Evolutionary conservation across 805 yeast genomes (phyloP), one percentile per base, ranked within the genome.

Genomic region (Kregervanrija delftensis): DNA sequence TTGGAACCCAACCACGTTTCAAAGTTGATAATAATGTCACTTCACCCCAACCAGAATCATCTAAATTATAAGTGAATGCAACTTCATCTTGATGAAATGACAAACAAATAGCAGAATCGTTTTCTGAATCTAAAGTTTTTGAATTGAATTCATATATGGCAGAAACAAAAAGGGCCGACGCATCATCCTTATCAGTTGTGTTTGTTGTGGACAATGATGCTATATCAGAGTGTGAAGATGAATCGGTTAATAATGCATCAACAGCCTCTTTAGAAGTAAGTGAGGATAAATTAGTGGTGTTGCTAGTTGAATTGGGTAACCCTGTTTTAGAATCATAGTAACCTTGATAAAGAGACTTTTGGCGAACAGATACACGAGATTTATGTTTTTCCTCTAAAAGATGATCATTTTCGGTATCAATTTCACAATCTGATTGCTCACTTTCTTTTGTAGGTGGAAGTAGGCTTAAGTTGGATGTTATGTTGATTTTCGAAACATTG

Each of bases 31-130:
- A 63, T 34, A 84, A 57, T 0, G 90, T 85, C 2, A 85, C 93
- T 60, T 86, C 95, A 48, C 90, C 91, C 95, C 95, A 86, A 0
- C 93, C 95, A 15, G 88, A 80, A 44, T 81, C 82, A 59, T 85
- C 93, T 16, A 84, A 76, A 8, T 85, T 76, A 55, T 84, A 89
- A 4, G 86, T 86, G 61, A 84, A 86, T 0, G 87, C 90, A 40
- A 82, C 65, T 53, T 83, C 93, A 49, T 77, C 75, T 49, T 76
- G 77, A 16, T 76, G 74, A 59, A 86, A 86, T 0, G 89, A 80
- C 8, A 86, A 67, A 59, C 95, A 86, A 36, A 85, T 81, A 0
- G 86, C 74, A 6, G 82, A 74, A 57, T 84, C 91, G 28, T 81
- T 76, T 39, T 73, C 74, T 10, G 81, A 71, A 49, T 83, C 84